Evolutionary conservation across 2,329 filamentous ascomycete genomes (phyloP), one percentile per base, ranked within the genome.

Genomic region (Macroventuria anomochaeta): DNA sequence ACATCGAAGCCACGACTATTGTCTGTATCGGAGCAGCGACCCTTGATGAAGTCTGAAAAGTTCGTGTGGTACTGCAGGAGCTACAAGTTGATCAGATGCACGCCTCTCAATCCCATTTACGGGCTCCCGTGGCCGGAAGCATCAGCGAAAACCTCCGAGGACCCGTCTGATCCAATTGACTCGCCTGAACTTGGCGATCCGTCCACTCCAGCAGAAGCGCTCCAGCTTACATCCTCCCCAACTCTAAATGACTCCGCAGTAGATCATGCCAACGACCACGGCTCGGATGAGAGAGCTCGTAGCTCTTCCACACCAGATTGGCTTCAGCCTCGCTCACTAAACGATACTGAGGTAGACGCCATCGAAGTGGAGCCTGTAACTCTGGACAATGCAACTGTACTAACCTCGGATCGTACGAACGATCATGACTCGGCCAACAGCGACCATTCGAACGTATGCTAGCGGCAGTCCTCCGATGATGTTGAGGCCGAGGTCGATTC

Each of bases 51-150:
- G 8, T 6, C 33, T 26, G 39, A 38, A 8, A 20, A 21, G 18
- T 5, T 31, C 2, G 20, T 18, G 5, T 51, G 33, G 47, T 25
- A 29, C 15, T 8, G 18, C 7, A 51, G 47, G 26, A 33, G 39
- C 15, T 51, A 44, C 26, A 51, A 51, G 15, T 8, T 43, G 13
- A 44, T 12, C 8, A 43, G 33, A 20, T 20, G 32, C 20, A 28
- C 39, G 5, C 47, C 47, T 3, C 33, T 39, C n/a, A 38, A 51
- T 23, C 20, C 39, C 4, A 38, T 5, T 5, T 13, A 26, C n/a
- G 46, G 32, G 15, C 13, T 10, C 2, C 41, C 20, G 7, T 44
- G 13, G 29, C 7, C 31, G 3, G 26, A 23, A n/a, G 10, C 8
- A 3, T 13, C 31, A 25, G 20, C 10, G 5, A 12, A 3, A 8